Evolutionary conservation across 768 basidiomycete species (phyloP), one percentile per base, ranked within the genome.

Genomic region (Sporobolomyces phaffii): DNA sequence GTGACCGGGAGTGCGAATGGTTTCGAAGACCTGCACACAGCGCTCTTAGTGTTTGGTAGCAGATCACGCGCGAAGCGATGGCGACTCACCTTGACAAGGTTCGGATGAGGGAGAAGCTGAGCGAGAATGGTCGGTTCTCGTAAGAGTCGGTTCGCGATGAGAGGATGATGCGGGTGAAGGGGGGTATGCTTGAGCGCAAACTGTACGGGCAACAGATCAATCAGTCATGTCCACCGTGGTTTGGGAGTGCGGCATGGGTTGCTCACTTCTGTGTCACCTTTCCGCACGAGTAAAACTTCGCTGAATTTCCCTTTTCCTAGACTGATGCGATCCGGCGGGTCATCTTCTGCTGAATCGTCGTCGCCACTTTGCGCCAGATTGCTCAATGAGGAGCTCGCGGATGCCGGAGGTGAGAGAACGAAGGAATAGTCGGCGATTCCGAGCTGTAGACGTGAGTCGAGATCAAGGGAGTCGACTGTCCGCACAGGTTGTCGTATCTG

Each of bases 111-210:
- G 4, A 77, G 78, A 1, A 81, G 72, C 63, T 80, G 77, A 2
- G 79, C 77, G 41, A 81, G 74, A 43, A 81, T 74, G 6, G 75
- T 77, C 1, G 80, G 80, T 60, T 81, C 80, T 29, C 80, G 75
- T 0, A 81, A 73, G 2, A 81, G 73, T 0, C 80, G 73, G 3
- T 77, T 73, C 8, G 80, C 77, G 52, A 81, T 81, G n/a, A 81
- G 73, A 10, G 79, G 79, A 72, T 81, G 80, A 62, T 81, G 80
- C 0, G 79, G 78, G 62, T 78, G 75, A 6, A 81, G 69, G 1
- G 80, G 78, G 2, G 80, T 81, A 61, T 80, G 79, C 68, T 81
- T 81, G 64, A 81, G 72, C 2, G 79, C 80, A 68, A 76, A 79
- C 79, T 80, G 73, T 1, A 36, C 40, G 36, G 50, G 13, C 22